Conservation (phyloP, 2,329 filamentous ascomycete species). For the Monilinia aucupariae region DNA sequence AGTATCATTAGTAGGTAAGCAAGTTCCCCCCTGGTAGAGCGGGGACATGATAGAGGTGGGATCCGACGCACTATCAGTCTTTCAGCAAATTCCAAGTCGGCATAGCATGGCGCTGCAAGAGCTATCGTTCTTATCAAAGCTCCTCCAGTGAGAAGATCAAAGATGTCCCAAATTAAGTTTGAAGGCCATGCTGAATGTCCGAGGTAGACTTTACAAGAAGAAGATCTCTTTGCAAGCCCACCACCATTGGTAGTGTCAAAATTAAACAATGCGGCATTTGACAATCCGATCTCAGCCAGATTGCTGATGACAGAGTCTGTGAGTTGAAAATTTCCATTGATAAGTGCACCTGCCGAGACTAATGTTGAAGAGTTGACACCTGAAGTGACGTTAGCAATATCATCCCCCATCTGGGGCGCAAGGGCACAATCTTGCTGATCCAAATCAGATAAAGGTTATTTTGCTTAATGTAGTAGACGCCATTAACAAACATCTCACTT, state of each 20-base stretch:
- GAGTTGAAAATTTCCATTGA: background rate
- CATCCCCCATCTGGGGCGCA: background rate
- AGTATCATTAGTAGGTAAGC: constrained; percentile 26
- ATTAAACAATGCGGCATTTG: background rate
- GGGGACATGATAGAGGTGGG: constrained; percentile 43
- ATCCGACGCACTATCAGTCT: constrained; percentile 22
- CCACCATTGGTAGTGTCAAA: background rate
- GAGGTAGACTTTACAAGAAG: constrained; percentile 26
- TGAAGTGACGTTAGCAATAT: background rate
- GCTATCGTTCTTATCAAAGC: too few relatives aligned
- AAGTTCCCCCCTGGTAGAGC: constrained; percentile 42
- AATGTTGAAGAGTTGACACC: background rate
- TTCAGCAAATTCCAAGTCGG: too few relatives aligned
- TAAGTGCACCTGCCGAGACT: background rate
- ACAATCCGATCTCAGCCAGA: background rate
- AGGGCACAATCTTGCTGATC: background rate
- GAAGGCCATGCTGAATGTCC: constrained; percentile 43
- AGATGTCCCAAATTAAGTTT: constrained; percentile 40
- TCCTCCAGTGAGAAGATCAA: constrained; percentile 44
- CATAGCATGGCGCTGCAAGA: too few relatives aligned
- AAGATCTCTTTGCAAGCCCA: background rate
- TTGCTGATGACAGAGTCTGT: background rate
- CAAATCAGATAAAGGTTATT: background rate
- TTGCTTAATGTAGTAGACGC: background rate
- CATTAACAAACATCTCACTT: background rate